Evolutionary conservation across 73 alveolate species (phyloP), one percentile per base, ranked within the genome.

Genomic region (Blepharisma stoltei): DNA sequence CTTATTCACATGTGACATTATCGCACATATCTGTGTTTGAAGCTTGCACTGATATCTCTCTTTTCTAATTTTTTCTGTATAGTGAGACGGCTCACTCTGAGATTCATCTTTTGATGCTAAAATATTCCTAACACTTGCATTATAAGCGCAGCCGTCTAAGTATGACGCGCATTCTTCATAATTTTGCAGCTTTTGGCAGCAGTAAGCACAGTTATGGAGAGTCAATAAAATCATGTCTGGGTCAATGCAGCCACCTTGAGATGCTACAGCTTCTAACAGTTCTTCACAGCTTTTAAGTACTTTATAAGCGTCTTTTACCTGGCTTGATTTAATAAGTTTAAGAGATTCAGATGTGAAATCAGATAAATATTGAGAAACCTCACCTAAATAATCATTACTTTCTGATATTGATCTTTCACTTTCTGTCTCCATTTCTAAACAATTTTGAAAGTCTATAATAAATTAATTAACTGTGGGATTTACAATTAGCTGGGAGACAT

Each of bases 1-100:
- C 46, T 90, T 81, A 67, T 87, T 90, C 25, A 92, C 89, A 73
- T 93, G 86, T 25, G 88, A 76, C 11, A 94, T 78, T 6, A 94
- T 95, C 6, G 98, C 98, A 70, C 98, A 90, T 81, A 91, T 83
- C 79, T 94, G 97, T 21, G 91, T 86, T 76, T 91, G 93, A 78
- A 88, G 81, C 81, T 90, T 94, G 52, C 97, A 90, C 76, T 86
- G 77, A 73, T 89, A 94, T 70, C 97, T 76, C 65, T 80, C 81
- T 73, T 94, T 94, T 83, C 82, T 85, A 25, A 94, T 77, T 45
- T 88, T 78, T 25, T 76, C 66, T 27, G 86, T 60, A 60, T 60
- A n/a, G 14, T 60, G 73, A 2, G 73, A 18, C 3, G 23, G 11
- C 9, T 27, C 53, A 14, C 5, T 67, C 55, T 1, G 5, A 20